Evolutionary conservation across 768 basidiomycete species (phyloP), one percentile per base, ranked within the genome.

Genomic region (Roridomyces roridus): DNA sequence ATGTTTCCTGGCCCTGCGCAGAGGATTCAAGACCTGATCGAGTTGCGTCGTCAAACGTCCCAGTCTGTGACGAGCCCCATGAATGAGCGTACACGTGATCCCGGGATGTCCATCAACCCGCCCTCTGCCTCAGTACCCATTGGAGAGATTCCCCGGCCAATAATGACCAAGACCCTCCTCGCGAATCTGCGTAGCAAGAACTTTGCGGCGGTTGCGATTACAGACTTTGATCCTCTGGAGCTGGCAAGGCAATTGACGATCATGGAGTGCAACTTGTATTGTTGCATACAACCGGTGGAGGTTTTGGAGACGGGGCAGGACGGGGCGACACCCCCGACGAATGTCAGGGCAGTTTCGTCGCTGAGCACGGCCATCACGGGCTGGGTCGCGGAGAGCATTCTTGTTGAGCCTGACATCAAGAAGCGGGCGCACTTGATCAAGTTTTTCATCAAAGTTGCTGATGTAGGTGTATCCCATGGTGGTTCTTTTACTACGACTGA

Each of bases 211-310:
- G 85, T 95, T 46, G 72, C 79, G 18, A 78, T 96, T 7, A 91
- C 88, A n/a, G 97, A 99, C 66, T 95, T 99, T 65, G 95, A 98
- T 67, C 77, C 91, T 28, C 74, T 96, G 62, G 97, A 99, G 71
- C 80, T 98, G 40, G 94, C 94, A 8, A 83, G 97, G 45, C 97
- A 99, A 73, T 70, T 98, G 64, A 97, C 96, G 17, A 84, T 96
- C 63, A 91, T 96, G 89, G 97, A 99, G 71, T 91, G 87, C 63
- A 85, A 85, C 55, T 73, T 97, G 41, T 98, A 95, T 70, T 88
- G 91, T 60, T 84, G 85, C 48, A 94, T 98, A 61, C 85, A 83
- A 51, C 85, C 96, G 0, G 92, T 94, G 63, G 97, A 98, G 70
- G 80, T 99, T 42, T 71, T 99, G 57, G 91, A 93, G 73, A 86